A percentile compares a stretch with the other conserved stretches of the same genome.
These are phyloP conservation scores for Suillus subalutaceus DNA, from an alignment of 768 basidiomycete genomes.

Conservation along the genomic window DNA sequence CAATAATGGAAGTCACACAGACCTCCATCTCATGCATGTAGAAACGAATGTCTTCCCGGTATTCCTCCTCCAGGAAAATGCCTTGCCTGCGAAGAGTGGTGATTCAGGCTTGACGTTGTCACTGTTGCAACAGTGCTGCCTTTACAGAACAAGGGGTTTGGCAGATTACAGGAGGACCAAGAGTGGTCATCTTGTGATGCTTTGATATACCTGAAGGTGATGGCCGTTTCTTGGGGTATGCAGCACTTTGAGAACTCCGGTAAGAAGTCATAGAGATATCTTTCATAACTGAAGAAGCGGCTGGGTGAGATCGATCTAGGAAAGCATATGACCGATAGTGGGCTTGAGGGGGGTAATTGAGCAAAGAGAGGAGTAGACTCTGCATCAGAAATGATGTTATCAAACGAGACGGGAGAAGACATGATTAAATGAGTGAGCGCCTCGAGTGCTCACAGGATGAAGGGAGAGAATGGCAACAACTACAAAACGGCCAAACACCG, in stretches of 20 bases:
- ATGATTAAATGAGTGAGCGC: slow-evolving; percentile 12
- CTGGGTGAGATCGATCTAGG: slow-evolving; percentile 41
- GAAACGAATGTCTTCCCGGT: slow-evolving; percentile 85
- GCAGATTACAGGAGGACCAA: slow-evolving; percentile 48
- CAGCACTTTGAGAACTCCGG: slow-evolving; percentile 61
- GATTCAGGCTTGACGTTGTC: slow-evolving; percentile 70
- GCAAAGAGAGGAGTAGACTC: slow-evolving; percentile 24
- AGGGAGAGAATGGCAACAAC: background rate
- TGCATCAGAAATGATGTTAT: slow-evolving; percentile 18
- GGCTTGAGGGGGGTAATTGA: slow-evolving; percentile 36
- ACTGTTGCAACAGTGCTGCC: slow-evolving; percentile 59
- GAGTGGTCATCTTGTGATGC: slow-evolving; percentile 56
- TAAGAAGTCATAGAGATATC: slow-evolving; percentile 64
- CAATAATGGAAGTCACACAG: slow-evolving; percentile 34
- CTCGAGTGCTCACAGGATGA: slow-evolving; percentile 10
- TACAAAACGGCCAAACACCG: background rate
- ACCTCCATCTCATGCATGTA: slow-evolving; percentile 99
- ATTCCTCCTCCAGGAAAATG: slow-evolving; percentile 90
- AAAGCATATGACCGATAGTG: slow-evolving; percentile 46
- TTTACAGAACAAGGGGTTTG: slow-evolving; percentile 71
- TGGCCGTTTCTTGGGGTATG: slow-evolving; percentile 86
- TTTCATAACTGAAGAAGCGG: slow-evolving; percentile 63
- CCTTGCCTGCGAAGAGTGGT: slow-evolving; percentile 71
- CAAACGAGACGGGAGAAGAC: slow-evolving; percentile 9
- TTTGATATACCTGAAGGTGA: slow-evolving; percentile 81